These are phyloP conservation scores for Juglanconis juglandina DNA, from an alignment of 2,329 filamentous ascomycete species.

Conservation along the genomic window DNA sequence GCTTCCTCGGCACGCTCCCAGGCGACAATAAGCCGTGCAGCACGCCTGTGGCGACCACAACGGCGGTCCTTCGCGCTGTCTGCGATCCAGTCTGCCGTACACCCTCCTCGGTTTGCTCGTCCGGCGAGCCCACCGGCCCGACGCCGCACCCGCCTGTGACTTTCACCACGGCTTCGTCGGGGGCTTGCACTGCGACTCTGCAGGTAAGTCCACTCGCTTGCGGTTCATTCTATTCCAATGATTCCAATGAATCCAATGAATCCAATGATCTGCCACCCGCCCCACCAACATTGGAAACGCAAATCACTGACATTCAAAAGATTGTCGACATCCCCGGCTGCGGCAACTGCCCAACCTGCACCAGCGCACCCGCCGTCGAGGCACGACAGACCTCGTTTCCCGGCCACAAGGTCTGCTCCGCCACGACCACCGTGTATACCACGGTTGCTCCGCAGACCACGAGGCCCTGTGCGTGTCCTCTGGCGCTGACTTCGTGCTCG, in stretches of 20 bases:
- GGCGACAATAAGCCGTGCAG: not conserved
- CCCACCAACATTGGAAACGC: not conserved
- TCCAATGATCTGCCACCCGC: too few relatives aligned
- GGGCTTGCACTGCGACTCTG: conserved; percentile 1
- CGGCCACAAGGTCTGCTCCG: not conserved
- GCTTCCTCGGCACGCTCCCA: not conserved
- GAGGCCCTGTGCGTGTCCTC: not conserved
- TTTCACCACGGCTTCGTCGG: not conserved
- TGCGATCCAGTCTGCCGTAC: not conserved
- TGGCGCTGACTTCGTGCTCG: not conserved
- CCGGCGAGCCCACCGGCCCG: conserved; percentile 8
- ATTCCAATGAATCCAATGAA: not conserved
- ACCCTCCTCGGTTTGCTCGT: not conserved
- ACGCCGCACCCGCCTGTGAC: not conserved
- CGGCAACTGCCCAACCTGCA: not conserved
- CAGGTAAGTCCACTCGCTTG: not conserved
- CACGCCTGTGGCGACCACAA: conserved; percentile 2
- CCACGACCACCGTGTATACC: not conserved
- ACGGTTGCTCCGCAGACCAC: not conserved
- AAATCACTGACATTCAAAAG: not conserved
- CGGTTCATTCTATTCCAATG: not conserved
- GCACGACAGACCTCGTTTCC: not conserved
- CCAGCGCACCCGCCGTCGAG: not conserved
- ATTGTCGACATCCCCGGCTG: not conserved
- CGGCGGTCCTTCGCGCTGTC: not conserved